These are phyloP conservation scores for Pseudopithomyces maydicus DNA, from an alignment of 2,329 filamentous ascomycete genomes.

Conservation along the genomic window DNA sequence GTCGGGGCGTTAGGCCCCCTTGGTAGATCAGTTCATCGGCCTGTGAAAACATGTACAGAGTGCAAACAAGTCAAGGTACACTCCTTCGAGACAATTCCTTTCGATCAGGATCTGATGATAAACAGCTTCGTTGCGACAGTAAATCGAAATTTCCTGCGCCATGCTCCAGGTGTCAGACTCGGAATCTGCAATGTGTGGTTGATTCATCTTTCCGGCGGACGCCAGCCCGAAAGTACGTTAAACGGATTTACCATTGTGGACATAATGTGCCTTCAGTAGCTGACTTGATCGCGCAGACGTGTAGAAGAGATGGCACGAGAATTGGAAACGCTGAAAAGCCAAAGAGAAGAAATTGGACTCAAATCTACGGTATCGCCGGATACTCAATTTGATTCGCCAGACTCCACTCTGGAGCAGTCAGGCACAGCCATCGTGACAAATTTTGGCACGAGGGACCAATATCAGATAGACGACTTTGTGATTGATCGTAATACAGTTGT, in stretches of 20 bases:
- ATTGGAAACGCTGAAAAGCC: slow-evolving; percentile 21
- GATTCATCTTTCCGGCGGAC: slow-evolving; percentile 29
- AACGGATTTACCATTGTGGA: neutral
- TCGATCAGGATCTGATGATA: neutral
- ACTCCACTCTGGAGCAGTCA: slow-evolving; percentile 11
- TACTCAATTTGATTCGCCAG: slow-evolving; percentile 17
- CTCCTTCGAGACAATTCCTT: neutral
- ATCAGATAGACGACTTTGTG: slow-evolving; percentile 17
- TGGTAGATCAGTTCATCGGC: slow-evolving; percentile 18
- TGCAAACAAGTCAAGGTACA: slow-evolving; percentile 33
- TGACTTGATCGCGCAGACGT: slow-evolving; percentile 11
- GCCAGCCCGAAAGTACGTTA: slow-evolving; percentile 27
- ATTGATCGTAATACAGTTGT: slow-evolving; percentile 17
- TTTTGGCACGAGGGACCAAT: slow-evolving; percentile 14
- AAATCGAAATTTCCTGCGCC: slow-evolving; percentile 26
- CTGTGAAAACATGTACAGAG: slow-evolving; percentile 29
- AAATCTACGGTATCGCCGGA: slow-evolving; percentile 19
- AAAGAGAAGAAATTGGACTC: slow-evolving; percentile 11
- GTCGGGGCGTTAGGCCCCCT: slow-evolving; percentile 6
- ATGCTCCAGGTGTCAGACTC: slow-evolving; percentile 22
- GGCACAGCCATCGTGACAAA: slow-evolving; percentile 15
- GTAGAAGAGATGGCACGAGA: slow-evolving; percentile 32
- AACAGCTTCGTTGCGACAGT: slow-evolving; percentile 25
- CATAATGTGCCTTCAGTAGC: neutral
- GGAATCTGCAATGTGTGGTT: slow-evolving; percentile 25